A percentile compares a stretch with the other conserved stretches of the same genome.
Conservation (phyloP, 139 green algal species). For the Chlorella sp. region DNA sequence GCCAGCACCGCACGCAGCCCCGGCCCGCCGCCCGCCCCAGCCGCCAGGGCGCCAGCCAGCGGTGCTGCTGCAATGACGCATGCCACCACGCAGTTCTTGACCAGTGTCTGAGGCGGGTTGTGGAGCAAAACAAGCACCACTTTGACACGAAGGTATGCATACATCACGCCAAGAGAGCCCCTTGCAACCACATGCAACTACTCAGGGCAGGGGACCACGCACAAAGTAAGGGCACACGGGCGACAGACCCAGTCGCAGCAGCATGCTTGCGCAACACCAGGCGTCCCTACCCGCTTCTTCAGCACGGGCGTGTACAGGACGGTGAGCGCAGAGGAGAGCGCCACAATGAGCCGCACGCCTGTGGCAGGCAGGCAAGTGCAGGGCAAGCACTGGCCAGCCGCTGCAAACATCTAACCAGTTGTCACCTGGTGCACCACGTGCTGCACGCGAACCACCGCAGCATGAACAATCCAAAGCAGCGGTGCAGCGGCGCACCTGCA, state of each 20-base stretch:
- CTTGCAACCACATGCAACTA: too few relatives aligned
- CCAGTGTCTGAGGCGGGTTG: not conserved
- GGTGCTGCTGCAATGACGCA: slow-evolving; percentile 61
- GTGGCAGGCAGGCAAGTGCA: not conserved
- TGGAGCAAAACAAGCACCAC: too few relatives aligned
- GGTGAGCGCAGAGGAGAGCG: slow-evolving; percentile 52
- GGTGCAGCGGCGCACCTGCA: not conserved
- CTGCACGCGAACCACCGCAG: not conserved
- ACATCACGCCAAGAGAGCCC: too few relatives aligned
- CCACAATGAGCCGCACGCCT: slow-evolving; percentile 58
- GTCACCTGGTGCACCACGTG: too few relatives aligned
- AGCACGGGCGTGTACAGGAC: slow-evolving; percentile 75
- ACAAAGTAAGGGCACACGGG: too few relatives aligned
- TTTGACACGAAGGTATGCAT: too few relatives aligned
- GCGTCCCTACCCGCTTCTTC: slow-evolving; percentile 61
- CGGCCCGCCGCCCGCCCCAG: not conserved
- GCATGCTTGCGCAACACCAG: too few relatives aligned
- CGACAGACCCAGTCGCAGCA: too few relatives aligned
- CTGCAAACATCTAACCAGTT: too few relatives aligned
- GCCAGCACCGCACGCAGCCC: slow-evolving; percentile 8
- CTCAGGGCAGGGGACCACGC: too few relatives aligned
- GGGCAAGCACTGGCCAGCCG: not conserved
- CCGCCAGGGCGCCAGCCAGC: slow-evolving; percentile 29
- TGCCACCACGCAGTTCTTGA: slow-evolving; percentile 76
- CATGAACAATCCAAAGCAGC: too few relatives aligned